A percentile compares a stretch with the other conserved stretches of the same genome.
These are phyloP conservation scores for Fomitiporia mediterranea DNA, from an alignment of 1,284 basidiomycete genomes.

Conservation along the genomic window DNA sequence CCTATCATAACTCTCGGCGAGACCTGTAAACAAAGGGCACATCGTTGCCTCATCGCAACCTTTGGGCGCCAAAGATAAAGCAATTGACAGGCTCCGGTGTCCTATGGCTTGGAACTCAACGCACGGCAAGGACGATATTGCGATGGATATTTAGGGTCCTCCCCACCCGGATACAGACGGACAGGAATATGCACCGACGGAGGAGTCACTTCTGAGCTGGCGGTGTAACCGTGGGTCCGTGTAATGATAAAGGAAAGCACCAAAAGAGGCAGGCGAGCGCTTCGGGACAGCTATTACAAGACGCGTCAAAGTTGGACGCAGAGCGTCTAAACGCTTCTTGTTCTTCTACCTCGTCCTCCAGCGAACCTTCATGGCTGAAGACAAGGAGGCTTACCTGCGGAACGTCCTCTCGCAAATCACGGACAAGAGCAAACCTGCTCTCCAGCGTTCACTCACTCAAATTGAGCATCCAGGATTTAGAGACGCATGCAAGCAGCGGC, in stretches of 20 bases:
- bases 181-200: too few relatives aligned
- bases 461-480: constrained; percentile 11
- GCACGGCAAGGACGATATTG: too few relatives aligned
- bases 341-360: neutral
- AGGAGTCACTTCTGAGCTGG: too few relatives aligned
- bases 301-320: neutral
- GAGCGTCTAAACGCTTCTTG: constrained; percentile 5
- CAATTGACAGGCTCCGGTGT: too few relatives aligned
- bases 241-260: neutral
- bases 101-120: too few relatives aligned
- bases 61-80: too few relatives aligned
- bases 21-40: too few relatives aligned
- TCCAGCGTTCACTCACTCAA: constrained; percentile 11
- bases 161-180: too few relatives aligned
- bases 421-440: constrained; percentile 16
- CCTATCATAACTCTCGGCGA: too few relatives aligned
- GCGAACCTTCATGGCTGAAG: neutral
- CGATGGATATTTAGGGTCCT: too few relatives aligned
- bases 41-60: too few relatives aligned
- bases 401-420: constrained; percentile 15
- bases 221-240: too few relatives aligned
- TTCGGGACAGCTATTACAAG: neutral
- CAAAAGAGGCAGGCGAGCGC: neutral
- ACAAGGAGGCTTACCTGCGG: constrained; percentile 14
- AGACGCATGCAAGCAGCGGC: constrained; percentile 15